Percentiles rank a stretch among this genome's conserved stretches.
phyloP scores from a whole-genome alignment of 441 rosid genomes.

The Biscutella laevigata region DNA sequence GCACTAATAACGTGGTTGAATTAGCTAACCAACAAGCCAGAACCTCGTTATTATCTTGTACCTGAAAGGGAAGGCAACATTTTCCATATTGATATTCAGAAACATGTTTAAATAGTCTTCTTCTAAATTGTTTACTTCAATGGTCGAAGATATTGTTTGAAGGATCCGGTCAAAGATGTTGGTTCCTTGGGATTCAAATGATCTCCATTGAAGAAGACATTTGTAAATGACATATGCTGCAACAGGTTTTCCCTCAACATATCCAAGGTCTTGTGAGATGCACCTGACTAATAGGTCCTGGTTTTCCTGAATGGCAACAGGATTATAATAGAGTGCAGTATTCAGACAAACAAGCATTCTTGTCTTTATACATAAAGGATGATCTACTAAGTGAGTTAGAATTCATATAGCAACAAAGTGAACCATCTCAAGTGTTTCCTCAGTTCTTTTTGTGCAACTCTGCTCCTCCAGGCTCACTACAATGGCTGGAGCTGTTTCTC shows the following conservation, averaged over 20 bases:
- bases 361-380: too few species aligned
- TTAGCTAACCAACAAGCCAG: slow-evolving; percentile 95
- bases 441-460: too few species aligned
- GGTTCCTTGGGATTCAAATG: slow-evolving; percentile 99
- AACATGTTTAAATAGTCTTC: slow-evolving; percentile 8
- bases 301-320: slow-evolving; percentile 63
- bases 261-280: slow-evolving; percentile 85
- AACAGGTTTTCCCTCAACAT: slow-evolving; percentile 82
- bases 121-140: too few species aligned
- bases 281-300: slow-evolving; percentile 93
- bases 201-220: slow-evolving; percentile 98
- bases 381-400: too few species aligned
- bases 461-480: too few species aligned
- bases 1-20: slow-evolving; percentile 77
- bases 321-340: slow-evolving; percentile 20
- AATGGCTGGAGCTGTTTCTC: too few species aligned
- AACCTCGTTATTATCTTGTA: slow-evolving; percentile 70
- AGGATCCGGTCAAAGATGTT: slow-evolving; percentile 92
- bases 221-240: slow-evolving; percentile 97
- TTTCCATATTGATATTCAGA: slow-evolving; percentile 8
- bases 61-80: slow-evolving; percentile 45
- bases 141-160: slow-evolving; percentile 87
- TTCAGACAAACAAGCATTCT: too few species aligned
- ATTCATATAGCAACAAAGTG: too few species aligned
- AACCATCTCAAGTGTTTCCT: too few species aligned